Evolutionary conservation across 139 green algal genomes (phyloP).

Genomic region (Closterium sp.): DNA sequence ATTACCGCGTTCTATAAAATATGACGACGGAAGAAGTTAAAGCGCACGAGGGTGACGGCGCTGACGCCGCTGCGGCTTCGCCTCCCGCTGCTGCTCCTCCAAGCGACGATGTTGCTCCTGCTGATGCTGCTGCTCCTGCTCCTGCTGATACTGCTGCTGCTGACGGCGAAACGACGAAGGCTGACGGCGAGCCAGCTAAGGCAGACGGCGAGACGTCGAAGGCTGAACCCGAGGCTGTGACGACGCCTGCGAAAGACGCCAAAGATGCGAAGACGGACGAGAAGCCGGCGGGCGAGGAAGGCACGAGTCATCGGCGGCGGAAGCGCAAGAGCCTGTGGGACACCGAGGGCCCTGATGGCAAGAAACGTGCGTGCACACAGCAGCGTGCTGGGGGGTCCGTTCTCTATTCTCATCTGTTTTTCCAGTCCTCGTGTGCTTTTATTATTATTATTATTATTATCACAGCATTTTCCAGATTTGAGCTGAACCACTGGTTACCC

Average conservation of each 20-base stretch:
- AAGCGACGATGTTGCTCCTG: background rate
- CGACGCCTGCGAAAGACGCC: background rate
- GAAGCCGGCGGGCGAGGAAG: constrained; percentile 4
- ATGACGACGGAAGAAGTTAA: background rate
- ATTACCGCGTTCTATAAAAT: background rate
- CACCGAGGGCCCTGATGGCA: background rate
- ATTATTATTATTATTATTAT: constrained; percentile 14
- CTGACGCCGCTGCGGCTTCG: background rate
- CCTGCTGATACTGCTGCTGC: background rate
- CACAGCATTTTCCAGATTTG: background rate
- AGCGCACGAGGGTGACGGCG: background rate
- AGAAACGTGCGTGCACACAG: background rate
- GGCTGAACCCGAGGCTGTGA: background rate
- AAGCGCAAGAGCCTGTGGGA: constrained; percentile 29
- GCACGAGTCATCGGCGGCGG: background rate
- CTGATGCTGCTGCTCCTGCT: background rate
- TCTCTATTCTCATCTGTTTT: constrained; percentile 2
- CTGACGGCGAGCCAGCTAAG: background rate
- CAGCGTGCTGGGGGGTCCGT: background rate
- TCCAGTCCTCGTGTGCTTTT: background rate
- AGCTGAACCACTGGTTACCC: too few relatives aligned
- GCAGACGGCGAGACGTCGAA: background rate
- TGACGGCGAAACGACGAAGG: background rate
- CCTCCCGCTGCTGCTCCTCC: background rate
- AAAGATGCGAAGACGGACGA: background rate